phyloP scores from a whole-genome alignment of 805 yeast genomes.

The Cyberlindnera mycetangii region DNA sequence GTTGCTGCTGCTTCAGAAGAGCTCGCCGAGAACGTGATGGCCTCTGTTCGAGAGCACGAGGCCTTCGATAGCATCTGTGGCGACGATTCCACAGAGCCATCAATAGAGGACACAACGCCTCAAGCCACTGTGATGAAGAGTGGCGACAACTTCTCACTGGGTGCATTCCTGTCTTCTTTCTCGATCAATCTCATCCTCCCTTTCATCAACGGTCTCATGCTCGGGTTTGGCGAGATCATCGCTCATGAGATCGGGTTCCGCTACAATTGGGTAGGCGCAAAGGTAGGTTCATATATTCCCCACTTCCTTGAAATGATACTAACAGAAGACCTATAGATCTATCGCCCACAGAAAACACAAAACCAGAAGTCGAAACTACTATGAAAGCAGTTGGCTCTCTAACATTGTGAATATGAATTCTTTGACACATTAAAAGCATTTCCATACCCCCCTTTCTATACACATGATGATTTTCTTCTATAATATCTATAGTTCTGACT shows the following conservation, averaged over 20 bases:
- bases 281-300: conserved; percentile 36
- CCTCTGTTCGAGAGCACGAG: conserved; percentile 4
- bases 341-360: conserved; percentile 35
- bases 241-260: conserved; percentile 90
- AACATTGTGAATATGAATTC: background rate
- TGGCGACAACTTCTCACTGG: background rate
- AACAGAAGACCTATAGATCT: conserved; percentile 15
- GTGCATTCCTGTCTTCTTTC: conserved; percentile 29
- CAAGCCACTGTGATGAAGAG: background rate
- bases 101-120: background rate
- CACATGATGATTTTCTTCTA: background rate
- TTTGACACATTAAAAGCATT: too few relatives aligned
- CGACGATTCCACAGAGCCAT: background rate
- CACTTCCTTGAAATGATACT: conserved; percentile 5
- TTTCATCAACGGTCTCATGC: conserved; percentile 89
- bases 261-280: conserved; percentile 73
- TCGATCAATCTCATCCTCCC: conserved; percentile 81
- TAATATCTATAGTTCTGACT: background rate
- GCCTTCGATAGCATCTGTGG: background rate
- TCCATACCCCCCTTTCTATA: too few relatives aligned
- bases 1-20: conserved; percentile 5
- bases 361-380: conserved; percentile 20
- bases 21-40: conserved; percentile 1
- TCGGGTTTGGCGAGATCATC: conserved; percentile 91
- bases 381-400: background rate